Evolutionary conservation across 1,284 basidiomycete species (phyloP).

Genomic region (Taiwanofungus camphoratus): DNA sequence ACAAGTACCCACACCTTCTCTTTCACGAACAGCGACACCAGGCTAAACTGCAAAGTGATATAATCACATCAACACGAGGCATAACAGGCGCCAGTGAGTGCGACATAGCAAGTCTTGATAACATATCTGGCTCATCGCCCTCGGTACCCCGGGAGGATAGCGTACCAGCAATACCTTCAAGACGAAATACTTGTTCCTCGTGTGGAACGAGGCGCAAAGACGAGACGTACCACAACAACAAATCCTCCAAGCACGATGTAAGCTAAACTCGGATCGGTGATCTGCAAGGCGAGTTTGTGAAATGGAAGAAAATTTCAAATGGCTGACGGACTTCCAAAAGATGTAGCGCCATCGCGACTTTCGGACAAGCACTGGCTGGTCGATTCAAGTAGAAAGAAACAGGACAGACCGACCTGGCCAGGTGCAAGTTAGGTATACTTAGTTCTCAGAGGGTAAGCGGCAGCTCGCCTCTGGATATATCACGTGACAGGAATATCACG

Average conservation of each 20-base stretch:
- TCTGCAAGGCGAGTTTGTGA: conserved; percentile 35
- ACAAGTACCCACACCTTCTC: conserved; percentile 48
- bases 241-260: conserved; percentile 81
- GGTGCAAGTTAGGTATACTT: too few species aligned
- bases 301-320: conserved; percentile 11
- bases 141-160: too few species aligned
- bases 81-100: too few species aligned
- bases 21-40: conserved; percentile 77
- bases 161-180: not conserved
- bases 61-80: not conserved
- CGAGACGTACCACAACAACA: conserved; percentile 50
- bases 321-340: conserved; percentile 28
- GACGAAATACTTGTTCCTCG: too few species aligned
- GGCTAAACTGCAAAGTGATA: conserved; percentile 54
- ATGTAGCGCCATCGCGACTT: conserved; percentile 13
- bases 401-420: too few species aligned
- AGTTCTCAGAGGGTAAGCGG: too few species aligned
- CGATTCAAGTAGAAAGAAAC: not conserved
- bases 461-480: too few species aligned
- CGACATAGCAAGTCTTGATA: too few species aligned
- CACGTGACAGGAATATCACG: too few species aligned
- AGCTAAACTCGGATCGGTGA: conserved; percentile 45
- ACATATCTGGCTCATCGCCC: not conserved
- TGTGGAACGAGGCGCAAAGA: too few species aligned
- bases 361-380: not conserved